phyloP scores from a whole-genome alignment of 2,329 filamentous ascomycete species.

The Grosmannia huntii region DNA sequence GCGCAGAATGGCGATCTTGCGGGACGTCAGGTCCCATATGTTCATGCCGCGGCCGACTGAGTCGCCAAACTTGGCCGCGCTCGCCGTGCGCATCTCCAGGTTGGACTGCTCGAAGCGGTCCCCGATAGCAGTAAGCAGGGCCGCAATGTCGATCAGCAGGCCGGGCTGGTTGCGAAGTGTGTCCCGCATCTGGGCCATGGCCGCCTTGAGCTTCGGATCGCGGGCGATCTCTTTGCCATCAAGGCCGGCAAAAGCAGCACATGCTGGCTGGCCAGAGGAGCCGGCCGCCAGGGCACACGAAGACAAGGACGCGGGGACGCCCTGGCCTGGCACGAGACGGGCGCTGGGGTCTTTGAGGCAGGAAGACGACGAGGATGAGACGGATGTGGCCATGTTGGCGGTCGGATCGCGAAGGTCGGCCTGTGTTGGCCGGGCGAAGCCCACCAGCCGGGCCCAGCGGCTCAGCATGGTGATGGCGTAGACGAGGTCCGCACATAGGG shows the following conservation, averaged over 20 bases:
- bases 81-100: slow-evolving; percentile 19
- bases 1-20: slow-evolving; percentile 32
- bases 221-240: slow-evolving; percentile 14
- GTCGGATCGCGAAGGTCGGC: background rate
- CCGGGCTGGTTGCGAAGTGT: slow-evolving; percentile 31
- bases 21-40: slow-evolving; percentile 34
- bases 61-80: slow-evolving; percentile 13
- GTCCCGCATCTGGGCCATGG: slow-evolving; percentile 26
- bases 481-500: slow-evolving; percentile 31
- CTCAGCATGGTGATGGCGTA: slow-evolving; percentile 38
- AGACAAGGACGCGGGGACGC: background rate
- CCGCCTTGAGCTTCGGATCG: slow-evolving; percentile 26
- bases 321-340: slow-evolving; percentile 6
- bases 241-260: background rate
- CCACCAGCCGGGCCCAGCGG: slow-evolving; percentile 35
- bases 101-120: slow-evolving; percentile 31
- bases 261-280: background rate
- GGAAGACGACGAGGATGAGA: background rate
- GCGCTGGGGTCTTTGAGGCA: slow-evolving; percentile 1
- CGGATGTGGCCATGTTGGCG: background rate
- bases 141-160: slow-evolving; percentile 30
- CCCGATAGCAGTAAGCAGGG: slow-evolving; percentile 28
- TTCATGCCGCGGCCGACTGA: slow-evolving; percentile 25
- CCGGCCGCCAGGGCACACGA: background rate
- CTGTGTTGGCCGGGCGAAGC: slow-evolving; percentile 7